Evolutionary conservation across 768 basidiomycete genomes (phyloP).

Genomic region (Leccinum boreale): DNA sequence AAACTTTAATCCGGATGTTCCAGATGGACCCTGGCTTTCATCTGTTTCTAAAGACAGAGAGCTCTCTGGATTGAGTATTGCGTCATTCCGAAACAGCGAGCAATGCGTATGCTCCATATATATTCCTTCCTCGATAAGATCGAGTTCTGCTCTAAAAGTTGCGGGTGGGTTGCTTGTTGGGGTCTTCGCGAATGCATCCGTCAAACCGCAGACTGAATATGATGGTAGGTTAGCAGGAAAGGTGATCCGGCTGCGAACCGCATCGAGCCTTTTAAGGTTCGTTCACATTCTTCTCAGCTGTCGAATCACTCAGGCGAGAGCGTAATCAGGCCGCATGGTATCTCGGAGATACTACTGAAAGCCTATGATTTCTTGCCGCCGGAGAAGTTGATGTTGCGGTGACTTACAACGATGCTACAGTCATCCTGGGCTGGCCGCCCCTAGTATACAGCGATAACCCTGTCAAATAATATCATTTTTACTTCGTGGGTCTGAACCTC

Average conservation of each 20-base stretch:
- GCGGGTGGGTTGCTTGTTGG: constrained; percentile 2
- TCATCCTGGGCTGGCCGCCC: background rate
- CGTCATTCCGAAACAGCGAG: constrained; percentile 4
- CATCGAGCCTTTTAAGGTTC: constrained; percentile 29
- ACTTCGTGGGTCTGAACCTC: constrained; percentile 46
- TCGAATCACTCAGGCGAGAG: background rate
- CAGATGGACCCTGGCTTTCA: background rate
- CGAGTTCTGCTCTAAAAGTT: background rate
- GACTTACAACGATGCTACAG: constrained; percentile 51
- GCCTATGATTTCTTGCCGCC: constrained; percentile 38
- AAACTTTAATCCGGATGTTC: background rate
- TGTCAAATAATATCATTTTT: constrained; percentile 42
- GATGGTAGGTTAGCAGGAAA: constrained; percentile 36
- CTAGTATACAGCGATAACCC: background rate
- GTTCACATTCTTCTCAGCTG: constrained; percentile 27
- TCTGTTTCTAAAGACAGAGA: background rate
- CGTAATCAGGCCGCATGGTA: constrained; percentile 49
- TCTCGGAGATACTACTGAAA: constrained; percentile 54
- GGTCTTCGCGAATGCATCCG: constrained; percentile 4
- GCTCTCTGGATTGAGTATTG: background rate
- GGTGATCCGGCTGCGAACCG: constrained; percentile 6
- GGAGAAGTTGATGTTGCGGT: constrained; percentile 48
- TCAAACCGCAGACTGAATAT: constrained; percentile 32
- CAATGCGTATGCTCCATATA: no score
- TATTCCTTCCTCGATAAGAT: background rate